Base-by-base conservation (phyloP, 495 filamentous ascomycete species). In the Podospora pseudoanserina region DNA sequence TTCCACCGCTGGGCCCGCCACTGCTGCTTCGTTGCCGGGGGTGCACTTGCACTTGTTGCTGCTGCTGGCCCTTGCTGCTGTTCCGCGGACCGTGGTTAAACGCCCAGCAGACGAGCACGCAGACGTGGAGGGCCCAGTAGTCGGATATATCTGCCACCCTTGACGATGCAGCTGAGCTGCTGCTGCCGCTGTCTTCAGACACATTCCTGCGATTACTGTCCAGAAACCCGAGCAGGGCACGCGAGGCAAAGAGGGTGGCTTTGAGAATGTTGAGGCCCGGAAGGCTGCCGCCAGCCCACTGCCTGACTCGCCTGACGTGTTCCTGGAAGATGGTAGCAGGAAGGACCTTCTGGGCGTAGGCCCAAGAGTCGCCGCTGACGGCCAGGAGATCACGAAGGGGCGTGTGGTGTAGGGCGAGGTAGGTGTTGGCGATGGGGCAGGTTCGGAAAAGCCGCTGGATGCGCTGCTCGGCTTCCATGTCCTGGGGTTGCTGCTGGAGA, bases 1-100 rank as follows among this genome's bases (percentile, higher is more conserved):
- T 75, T 81, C 64, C 79, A 82, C 75, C 68, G 57, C 67, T 68
- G 94, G 93, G 84, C 57, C 64, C 79, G 82, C 75, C 68, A 34
- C 67, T 68, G 94, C 93, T 85, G 64, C 71, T 71, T 27, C 67
- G 68, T 28, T 68, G 68, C 16, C 66, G 53, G 60, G 39, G 49
- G 53, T 65, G 82, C 27, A 34, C 9, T 16, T 20, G 27, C 32
- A 58, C n/a, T 26, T 55, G 84, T 72, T 88, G 89, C 13, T 64
- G 28, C 44, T 65, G 64, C 20, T 65, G 60, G 3, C 39, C 84
- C 72, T 88, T 89, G 77, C 89, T 89, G 23, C 86, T 87, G 75
- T 90, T 91, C 73, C 90, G 92, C 78, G 89, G 61, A 15, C 70
- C 55, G 56, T 27, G 49, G 57, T 27, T 73, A 64, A 77, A 77